Conservation (phyloP, 1,284 basidiomycete species). For the Ustilago cynodontis region DNA sequence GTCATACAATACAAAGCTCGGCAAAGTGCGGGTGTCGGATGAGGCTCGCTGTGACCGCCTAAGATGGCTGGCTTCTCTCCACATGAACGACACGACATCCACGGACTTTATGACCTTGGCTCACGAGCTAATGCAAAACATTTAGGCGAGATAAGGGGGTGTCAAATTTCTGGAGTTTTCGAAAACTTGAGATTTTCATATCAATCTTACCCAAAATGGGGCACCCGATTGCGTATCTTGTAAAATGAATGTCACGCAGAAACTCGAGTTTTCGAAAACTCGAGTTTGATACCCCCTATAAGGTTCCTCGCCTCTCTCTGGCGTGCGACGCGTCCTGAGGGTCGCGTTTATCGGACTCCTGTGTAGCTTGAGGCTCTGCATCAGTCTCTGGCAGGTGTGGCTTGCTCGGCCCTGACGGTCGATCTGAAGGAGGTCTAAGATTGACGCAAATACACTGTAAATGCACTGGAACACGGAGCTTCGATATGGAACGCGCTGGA, state of each 20-base stretch:
- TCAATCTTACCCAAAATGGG: no score
- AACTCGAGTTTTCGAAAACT: no score
- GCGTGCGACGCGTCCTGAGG: neutral
- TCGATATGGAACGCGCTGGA: neutral
- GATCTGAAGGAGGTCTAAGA: no score
- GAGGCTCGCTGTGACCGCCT: neutral
- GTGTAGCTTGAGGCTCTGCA: neutral
- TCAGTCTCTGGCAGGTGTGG: neutral
- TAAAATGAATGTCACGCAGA: no score
- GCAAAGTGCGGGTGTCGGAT: neutral
- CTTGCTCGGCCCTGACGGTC: neutral
- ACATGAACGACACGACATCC: no score
- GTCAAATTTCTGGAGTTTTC: no score
- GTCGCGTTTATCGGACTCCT: neutral
- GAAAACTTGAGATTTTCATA: no score
- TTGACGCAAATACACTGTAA: no score
- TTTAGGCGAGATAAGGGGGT: neutral
- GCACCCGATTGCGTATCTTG: no score
- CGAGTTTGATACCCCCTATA: no score
- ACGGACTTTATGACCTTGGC: neutral
- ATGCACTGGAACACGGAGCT: no score
- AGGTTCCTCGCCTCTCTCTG: neutral
- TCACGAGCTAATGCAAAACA: no score
- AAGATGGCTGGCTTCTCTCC: neutral
- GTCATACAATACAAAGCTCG: neutral